Base-by-base conservation (phyloP, 257 asterid species). In the Nicotiana noctiflora region DNA sequence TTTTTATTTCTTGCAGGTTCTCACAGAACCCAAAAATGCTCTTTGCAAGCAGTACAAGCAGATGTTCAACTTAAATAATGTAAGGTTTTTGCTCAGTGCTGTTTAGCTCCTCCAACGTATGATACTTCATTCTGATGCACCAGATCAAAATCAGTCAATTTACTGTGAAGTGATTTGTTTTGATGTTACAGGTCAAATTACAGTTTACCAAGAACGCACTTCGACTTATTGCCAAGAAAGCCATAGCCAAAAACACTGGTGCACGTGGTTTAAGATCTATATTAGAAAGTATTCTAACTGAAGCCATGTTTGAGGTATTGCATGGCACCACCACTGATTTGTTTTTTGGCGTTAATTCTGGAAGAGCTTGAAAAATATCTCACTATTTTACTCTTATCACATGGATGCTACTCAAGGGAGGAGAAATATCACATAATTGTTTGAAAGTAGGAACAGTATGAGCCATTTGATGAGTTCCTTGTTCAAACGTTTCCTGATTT, bases 181-280 rank as follows among this genome's bases (percentile, higher is more conserved):
- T 59, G 14, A 62, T 37, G 63, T 80, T 31, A 62, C 91, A 93
- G 97, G 98, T 86, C 81, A 86, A 87, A 86, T 87, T 93, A 82
- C 90, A 88, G 60, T 93, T 93, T 86, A 89, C 94, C 32, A 90
- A 92, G 15, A 63, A 82, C 72, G 96, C 97, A 66, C 81, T 93
- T 85, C 89, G 87, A 85, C 86, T 90, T 84, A 90, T 94, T 83
- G 98, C 98, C 5, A 87, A 89, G 86, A 89, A 91, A 87, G 98
- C 97, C 59, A 90, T 92, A 80, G 88, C 90, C 32, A 92, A 81
- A 84, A 92, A 87, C 83, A 94, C 97, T 9, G 98, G 98, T 76
- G 98, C 98, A 11, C 97, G 98, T 82, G 98, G 98, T 80, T 87
- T 94, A 87, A 90, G 98, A 88, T 88, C 98, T 84, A 93, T 94